Evolutionary conservation across 163 green algal genomes (phyloP).

Genomic region (Chlorella variabilis): DNA sequence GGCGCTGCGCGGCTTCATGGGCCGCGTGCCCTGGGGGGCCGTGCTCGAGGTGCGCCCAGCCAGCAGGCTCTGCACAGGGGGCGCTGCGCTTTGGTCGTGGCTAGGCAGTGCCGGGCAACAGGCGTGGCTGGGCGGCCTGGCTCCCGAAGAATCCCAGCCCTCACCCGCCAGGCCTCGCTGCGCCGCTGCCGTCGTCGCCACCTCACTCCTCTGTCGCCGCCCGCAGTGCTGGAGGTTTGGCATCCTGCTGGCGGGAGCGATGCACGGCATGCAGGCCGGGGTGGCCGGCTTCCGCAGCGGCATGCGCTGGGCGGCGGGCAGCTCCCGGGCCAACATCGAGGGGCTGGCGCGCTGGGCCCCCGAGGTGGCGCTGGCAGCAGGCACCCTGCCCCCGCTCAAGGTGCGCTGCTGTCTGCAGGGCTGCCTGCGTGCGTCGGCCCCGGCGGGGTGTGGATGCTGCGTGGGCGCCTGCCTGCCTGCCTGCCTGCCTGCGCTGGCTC

Average conservation of each 20-base stretch:
- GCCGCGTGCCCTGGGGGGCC: conserved; percentile 7
- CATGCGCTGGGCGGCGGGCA: background rate
- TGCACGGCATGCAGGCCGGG: conserved; percentile 23
- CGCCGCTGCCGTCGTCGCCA: background rate
- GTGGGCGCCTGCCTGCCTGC: no score
- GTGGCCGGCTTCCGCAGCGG: conserved; percentile 18
- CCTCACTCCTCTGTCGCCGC: no score
- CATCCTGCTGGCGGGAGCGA: background rate
- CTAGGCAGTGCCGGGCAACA: no score
- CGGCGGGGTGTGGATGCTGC: no score
- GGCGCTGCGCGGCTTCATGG: background rate
- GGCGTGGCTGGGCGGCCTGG: no score
- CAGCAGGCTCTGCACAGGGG: no score
- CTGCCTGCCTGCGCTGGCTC: no score
- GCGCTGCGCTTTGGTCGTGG: no score
- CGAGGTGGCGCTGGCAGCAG: conserved; percentile 22
- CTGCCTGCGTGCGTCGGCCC: background rate
- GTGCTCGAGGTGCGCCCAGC: conserved; percentile 11
- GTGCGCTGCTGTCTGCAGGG: background rate
- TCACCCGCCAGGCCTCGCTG: background rate
- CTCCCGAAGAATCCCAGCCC: no score
- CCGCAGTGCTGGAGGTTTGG: conserved; percentile 32
- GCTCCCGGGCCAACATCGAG: background rate
- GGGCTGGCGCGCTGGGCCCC: conserved; percentile 1
- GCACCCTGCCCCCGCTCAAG: conserved; percentile 19